Base-by-base conservation (phyloP, 2,329 filamentous ascomycete genomes). In the Simplicillium sp. region DNA sequence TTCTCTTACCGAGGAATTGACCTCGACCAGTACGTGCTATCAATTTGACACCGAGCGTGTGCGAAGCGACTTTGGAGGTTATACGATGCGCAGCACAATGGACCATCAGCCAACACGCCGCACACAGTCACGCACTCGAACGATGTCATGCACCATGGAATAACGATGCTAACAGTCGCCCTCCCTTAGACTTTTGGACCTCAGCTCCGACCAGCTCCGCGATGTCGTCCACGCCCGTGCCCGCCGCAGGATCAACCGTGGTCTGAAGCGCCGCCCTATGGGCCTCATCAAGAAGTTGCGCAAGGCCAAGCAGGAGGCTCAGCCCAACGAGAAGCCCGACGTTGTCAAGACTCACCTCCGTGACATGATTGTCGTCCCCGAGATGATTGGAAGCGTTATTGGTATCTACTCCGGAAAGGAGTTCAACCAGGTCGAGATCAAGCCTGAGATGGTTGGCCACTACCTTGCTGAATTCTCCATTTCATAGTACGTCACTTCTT, bases 371-470 rank as follows among this genome's bases (percentile, higher is more conserved):
- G 83, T 98, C 66, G 92, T 98, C 59, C 92, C 92, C 61, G 92
- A 98, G 81, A 97, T 98, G 92, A 98, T 98, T 67, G 92, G 92
- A 62, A 86, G 79, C 71, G 90, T 98, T 62, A 85, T 98, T 62
- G 92, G 89, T 68, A 92, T 98, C 79, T 98, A 98, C 86, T 95
- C 87, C 56, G 92, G 92, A 67, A 98, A 98, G 84, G 89, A 97
- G 75, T 98, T 98, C 86, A 98, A 98, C 84, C 90, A 96, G 81
- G 89, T 98, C 61, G 92, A 98, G 75, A 92, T 98, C 77, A 96
- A 96, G 84, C 92, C 92, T 60, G 92, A 98, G 81, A 98, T 98
- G 92, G 92, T 98, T 71, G 92, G 92, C 69, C 90, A 97, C 80
- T 96, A 96, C 80, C 80, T 98, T 56, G 92, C 79, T 64, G 92